Conservation (phyloP, 345 rosid species). For the Erucastrum elatum region DNA sequence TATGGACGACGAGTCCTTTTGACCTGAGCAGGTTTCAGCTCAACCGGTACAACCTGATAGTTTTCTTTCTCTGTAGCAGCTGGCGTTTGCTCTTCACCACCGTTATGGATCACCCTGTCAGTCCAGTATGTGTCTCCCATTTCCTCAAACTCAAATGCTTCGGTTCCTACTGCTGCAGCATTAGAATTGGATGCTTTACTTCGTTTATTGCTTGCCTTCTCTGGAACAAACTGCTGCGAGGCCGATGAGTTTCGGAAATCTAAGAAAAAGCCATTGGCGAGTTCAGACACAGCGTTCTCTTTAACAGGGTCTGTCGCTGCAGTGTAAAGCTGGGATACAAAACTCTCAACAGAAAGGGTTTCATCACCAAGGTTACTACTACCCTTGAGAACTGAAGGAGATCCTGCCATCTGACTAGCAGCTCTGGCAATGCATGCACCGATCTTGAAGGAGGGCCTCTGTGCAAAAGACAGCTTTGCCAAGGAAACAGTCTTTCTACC, state of each 20-base stretch:
- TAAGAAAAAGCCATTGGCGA: conserved; percentile 63
- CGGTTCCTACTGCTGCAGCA: conserved; percentile 50
- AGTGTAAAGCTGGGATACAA: conserved; percentile 62
- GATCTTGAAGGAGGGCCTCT: conserved; percentile 82
- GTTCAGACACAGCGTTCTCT: conserved; percentile 48
- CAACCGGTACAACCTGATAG: conserved; percentile 56
- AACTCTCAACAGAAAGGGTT: conserved; percentile 58
- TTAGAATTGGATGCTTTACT: conserved; percentile 43
- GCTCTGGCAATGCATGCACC: conserved; percentile 91
- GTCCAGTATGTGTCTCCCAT: conserved; percentile 96
- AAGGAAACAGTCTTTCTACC: conserved; percentile 63
- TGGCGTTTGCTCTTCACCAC: conserved; percentile 81
- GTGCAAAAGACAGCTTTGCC: conserved; percentile 56
- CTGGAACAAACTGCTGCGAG: conserved; percentile 40
- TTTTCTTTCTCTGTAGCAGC: conserved; percentile 44
- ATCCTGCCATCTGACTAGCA: conserved; percentile 89
- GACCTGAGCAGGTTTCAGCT: conserved; percentile 50
- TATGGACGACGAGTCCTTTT: conserved; percentile 60
- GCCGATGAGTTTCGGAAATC: conserved; percentile 70
- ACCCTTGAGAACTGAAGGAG: conserved; percentile 60
- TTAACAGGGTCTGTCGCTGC: conserved; percentile 67
- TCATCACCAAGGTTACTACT: conserved; percentile 54
- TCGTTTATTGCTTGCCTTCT: conserved; percentile 51
- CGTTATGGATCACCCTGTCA: conserved; percentile 83
- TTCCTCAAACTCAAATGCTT: conserved; percentile 86